phyloP scores from a whole-genome alignment of 352 stramenopile genomes.

The Phytopythium helicoides region DNA sequence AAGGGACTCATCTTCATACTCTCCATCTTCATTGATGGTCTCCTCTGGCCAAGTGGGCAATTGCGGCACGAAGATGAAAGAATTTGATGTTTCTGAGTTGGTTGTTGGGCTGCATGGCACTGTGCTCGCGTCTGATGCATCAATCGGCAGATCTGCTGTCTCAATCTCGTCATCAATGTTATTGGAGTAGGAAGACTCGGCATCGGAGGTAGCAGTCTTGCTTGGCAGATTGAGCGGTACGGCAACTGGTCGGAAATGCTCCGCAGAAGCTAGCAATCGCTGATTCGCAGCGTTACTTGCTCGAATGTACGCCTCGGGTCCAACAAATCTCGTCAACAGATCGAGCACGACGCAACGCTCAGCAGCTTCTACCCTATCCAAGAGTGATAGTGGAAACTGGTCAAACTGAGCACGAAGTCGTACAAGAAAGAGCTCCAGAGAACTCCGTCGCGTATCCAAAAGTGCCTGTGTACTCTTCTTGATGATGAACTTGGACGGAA shows the following conservation, averaged over 20 bases:
- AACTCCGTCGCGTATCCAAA: slow-evolving; percentile 37
- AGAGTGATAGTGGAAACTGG: slow-evolving; percentile 43
- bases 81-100: background rate
- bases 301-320: slow-evolving; percentile 29
- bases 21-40: slow-evolving; percentile 8
- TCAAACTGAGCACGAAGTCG: slow-evolving; percentile 46
- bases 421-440: slow-evolving; percentile 51
- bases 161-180: slow-evolving; percentile 8
- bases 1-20: slow-evolving; percentile 2
- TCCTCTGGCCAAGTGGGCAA: slow-evolving; percentile 5
- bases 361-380: slow-evolving; percentile 33
- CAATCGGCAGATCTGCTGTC: background rate
- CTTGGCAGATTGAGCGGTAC: background rate
- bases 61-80: background rate
- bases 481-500: slow-evolving; percentile 51
- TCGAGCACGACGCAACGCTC: slow-evolving; percentile 45
- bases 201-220: background rate
- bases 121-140: background rate
- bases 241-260: slow-evolving; percentile 13
- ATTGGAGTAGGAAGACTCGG: background rate
- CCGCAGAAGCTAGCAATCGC: slow-evolving; percentile 11
- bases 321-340: slow-evolving; percentile 41
- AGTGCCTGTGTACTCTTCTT: slow-evolving; percentile 30
- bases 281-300: slow-evolving; percentile 12
- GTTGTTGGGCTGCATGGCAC: slow-evolving; percentile 2